A percentile compares a stretch with the other conserved stretches of the same genome.
Evolutionary conservation across 139 green algal genomes (phyloP).

Genomic region (Chlorella sp.): DNA sequence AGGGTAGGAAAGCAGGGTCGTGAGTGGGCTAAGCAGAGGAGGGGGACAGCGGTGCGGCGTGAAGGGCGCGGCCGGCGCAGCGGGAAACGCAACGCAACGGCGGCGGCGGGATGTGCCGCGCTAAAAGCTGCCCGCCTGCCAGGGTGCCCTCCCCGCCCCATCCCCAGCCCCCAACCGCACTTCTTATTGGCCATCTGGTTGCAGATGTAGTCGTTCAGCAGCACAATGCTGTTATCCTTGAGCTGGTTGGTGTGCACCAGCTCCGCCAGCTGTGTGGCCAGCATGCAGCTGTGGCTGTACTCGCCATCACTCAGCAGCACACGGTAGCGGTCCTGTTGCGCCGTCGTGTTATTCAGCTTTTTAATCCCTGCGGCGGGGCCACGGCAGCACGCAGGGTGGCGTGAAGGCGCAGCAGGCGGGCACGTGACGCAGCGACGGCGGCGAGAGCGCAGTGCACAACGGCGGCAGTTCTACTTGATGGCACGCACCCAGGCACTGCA

Average conservation of each 20-base stretch:
- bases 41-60: too few relatives aligned
- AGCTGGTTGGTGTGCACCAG: constrained; percentile 57
- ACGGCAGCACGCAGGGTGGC: not conserved
- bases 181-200: constrained; percentile 47
- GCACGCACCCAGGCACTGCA: constrained; percentile 4
- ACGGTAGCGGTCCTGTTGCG: constrained; percentile 61
- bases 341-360: constrained; percentile 31
- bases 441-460: not conserved
- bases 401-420: not conserved
- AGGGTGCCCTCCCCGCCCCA: not conserved
- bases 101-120: too few relatives aligned
- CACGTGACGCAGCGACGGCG: not conserved
- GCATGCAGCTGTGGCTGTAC: constrained; percentile 67
- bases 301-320: constrained; percentile 75
- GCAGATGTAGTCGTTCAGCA: constrained; percentile 64
- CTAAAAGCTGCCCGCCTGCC: not conserved
- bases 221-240: constrained; percentile 61
- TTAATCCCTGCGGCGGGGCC: constrained; percentile 50
- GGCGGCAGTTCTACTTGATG: too few relatives aligned
- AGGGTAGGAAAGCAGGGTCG: not conserved
- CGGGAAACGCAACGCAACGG: too few relatives aligned
- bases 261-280: constrained; percentile 84
- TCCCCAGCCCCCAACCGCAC: constrained; percentile 5
- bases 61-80: not conserved
- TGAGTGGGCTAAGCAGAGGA: too few relatives aligned